phyloP scores from a whole-genome alignment of 768 basidiomycete genomes.

The Lepiota subincarnata region DNA sequence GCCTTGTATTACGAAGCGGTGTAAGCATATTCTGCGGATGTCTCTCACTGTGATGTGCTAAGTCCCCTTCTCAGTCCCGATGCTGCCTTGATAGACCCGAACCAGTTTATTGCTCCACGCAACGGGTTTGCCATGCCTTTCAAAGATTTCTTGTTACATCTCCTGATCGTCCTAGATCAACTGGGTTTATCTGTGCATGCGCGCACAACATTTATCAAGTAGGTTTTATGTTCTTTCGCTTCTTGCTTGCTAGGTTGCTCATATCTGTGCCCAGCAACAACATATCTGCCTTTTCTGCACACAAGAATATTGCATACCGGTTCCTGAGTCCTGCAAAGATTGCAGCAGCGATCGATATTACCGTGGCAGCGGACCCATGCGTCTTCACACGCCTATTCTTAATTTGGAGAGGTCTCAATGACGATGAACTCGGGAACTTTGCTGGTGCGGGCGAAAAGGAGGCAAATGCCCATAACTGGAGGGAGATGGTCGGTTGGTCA shows the following conservation, averaged over 20 bases:
- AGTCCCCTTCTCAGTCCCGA: conserved; percentile 56
- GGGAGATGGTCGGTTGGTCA: conserved; percentile 75
- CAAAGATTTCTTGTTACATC: conserved; percentile 73
- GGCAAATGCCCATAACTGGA: conserved; percentile 77
- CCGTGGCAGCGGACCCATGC: conserved; percentile 76
- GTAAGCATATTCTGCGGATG: conserved; percentile 38
- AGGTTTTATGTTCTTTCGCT: conserved; percentile 18
- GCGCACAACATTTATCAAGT: conserved; percentile 81
- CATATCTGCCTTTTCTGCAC: conserved; percentile 64
- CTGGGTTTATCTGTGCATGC: conserved; percentile 82
- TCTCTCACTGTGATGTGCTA: neutral
- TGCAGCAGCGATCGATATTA: conserved; percentile 83
- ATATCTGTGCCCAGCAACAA: conserved; percentile 54
- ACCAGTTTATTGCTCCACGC: conserved; percentile 73
- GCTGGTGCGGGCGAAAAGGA: conserved; percentile 83
- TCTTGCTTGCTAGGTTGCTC: neutral
- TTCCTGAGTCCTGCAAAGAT: conserved; percentile 77
- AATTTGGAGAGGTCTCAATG: conserved; percentile 77
- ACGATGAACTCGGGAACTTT: conserved; percentile 75
- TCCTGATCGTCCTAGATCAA: conserved; percentile 79
- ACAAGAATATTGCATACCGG: conserved; percentile 89
- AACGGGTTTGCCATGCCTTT: conserved; percentile 86
- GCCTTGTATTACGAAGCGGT: conserved; percentile 83
- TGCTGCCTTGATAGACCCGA: conserved; percentile 68
- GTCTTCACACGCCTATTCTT: conserved; percentile 82